Conservation (phyloP, 2,329 filamentous ascomycete genomes). For the Ophiostoma himal-ulmi region DNA sequence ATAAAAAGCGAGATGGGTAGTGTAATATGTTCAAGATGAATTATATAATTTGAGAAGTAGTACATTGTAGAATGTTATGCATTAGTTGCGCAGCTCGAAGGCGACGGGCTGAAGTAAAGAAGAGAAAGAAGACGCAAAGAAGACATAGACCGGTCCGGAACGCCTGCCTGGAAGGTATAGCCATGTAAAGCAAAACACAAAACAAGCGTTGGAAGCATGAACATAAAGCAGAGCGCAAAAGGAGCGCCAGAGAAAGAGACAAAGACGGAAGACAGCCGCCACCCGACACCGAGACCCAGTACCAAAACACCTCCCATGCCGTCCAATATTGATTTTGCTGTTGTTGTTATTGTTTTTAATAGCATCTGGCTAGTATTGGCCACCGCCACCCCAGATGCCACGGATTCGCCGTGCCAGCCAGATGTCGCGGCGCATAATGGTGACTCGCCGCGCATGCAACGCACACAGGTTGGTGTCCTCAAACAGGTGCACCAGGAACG, state of each 20-base stretch:
- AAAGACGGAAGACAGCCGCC: constrained; percentile 1
- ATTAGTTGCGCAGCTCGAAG: constrained; percentile 4
- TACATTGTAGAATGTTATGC: not conserved
- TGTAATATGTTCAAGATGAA: not conserved
- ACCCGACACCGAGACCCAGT: not conserved
- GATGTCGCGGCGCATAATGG: constrained; percentile 97
- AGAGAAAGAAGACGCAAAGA: not conserved
- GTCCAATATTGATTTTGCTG: not conserved
- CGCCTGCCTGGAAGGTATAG: constrained; percentile 4
- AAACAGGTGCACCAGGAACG: constrained; percentile 92
- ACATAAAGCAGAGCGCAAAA: not conserved
- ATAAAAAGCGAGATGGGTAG: not conserved
- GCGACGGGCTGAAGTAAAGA: not conserved
- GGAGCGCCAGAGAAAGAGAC: not conserved
- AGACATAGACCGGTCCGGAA: constrained; percentile 13
- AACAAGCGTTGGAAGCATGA: not conserved
- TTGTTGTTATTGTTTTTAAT: not conserved
- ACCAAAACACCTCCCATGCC: constrained; percentile 8
- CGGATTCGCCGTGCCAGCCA: constrained; percentile 79
- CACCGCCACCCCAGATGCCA: constrained; percentile 66
- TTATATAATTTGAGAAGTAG: not conserved
- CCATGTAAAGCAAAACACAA: not conserved
- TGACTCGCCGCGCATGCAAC: constrained; percentile 93
- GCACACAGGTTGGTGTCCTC: constrained; percentile 95
- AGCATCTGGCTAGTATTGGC: constrained; percentile 40